Percentiles rank a stretch among this genome's conserved stretches.
phyloP scores from a whole-genome alignment of 345 rosid genomes.

The Psidium guajava region DNA sequence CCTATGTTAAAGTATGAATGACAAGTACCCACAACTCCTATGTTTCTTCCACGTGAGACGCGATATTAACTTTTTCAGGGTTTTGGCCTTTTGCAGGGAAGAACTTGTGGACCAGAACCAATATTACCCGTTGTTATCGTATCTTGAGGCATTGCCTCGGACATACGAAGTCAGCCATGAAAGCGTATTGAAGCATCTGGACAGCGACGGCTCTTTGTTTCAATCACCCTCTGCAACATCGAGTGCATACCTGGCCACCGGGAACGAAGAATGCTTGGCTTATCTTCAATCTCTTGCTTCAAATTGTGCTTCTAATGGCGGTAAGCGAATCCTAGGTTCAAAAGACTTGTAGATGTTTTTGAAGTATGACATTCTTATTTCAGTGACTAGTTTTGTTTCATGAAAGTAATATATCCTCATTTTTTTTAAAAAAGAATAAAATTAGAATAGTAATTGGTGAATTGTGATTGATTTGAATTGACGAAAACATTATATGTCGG shows the following conservation, averaged over 20 bases:
- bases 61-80: background rate
- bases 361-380: background rate
- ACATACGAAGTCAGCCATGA: conserved; percentile 8
- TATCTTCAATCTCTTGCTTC: conserved; percentile 33
- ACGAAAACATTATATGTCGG: background rate
- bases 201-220: conserved; percentile 39
- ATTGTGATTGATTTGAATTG: background rate
- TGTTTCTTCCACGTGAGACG: background rate
- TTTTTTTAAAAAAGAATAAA: background rate
- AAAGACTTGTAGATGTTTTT: background rate
- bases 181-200: conserved; percentile 9
- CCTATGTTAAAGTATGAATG: background rate
- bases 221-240: conserved; percentile 72
- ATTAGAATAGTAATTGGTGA: background rate
- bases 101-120: conserved; percentile 11
- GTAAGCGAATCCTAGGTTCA: background rate
- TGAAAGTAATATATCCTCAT: background rate
- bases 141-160: conserved; percentile 34
- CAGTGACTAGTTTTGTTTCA: background rate
- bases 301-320: conserved; percentile 36
- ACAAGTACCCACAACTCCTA: background rate
- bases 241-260: conserved; percentile 41
- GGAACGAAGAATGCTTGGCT: conserved; percentile 28
- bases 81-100: conserved; percentile 18
- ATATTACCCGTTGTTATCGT: conserved; percentile 32